Evolutionary conservation across 78 protist genomes (phyloP).

Genomic region (Dictyostelium capitatum): DNA sequence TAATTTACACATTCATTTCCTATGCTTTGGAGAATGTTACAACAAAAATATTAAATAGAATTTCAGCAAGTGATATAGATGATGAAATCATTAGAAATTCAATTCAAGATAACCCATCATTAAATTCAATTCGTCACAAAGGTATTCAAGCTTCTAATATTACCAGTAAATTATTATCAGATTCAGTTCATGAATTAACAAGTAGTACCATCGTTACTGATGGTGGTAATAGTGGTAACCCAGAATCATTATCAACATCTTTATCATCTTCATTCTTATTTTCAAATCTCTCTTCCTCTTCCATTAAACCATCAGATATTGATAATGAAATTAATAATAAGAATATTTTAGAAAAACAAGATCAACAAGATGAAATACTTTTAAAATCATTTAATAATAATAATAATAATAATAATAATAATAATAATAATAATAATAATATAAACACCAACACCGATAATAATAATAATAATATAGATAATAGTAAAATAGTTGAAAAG

Average conservation of each 20-base stretch:
- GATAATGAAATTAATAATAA: not conserved
- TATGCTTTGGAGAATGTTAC: conserved; percentile 55
- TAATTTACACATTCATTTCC: conserved; percentile 56
- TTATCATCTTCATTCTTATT: not conserved
- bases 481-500: not conserved
- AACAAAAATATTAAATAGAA: conserved; percentile 19
- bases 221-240: not conserved
- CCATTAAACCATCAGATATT: not conserved
- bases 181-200: not conserved
- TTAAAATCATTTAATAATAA: not conserved
- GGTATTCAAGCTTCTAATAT: conserved; percentile 43
- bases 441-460: not conserved
- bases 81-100: conserved; percentile 58
- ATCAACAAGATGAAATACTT: conserved; percentile 3
- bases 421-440: conserved; percentile 10
- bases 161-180: conserved; percentile 26
- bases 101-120: conserved; percentile 9
- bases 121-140: conserved; percentile 42
- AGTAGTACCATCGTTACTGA: not conserved
- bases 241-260: not conserved
- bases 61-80: not conserved
- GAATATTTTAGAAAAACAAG: not conserved
- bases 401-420: not conserved
- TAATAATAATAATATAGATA: not conserved
- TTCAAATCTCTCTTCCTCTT: not conserved